A percentile compares a stretch with the other conserved stretches of the same genome.
Conservation (phyloP, 192 early-diverging fungal species). For the Funneliformis mosseae region DNA sequence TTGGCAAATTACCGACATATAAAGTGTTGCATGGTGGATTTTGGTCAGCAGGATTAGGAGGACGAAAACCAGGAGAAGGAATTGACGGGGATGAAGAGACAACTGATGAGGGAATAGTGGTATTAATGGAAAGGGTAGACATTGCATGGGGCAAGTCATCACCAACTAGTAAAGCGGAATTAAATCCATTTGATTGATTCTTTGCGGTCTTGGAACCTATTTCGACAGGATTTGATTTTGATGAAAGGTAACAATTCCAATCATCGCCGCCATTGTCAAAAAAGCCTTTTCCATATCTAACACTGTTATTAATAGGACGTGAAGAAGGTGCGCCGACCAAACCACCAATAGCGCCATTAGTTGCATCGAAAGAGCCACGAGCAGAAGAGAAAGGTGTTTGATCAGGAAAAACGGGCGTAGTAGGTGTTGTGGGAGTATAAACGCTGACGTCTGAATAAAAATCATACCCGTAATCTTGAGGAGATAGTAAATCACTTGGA, state of each 20-base stretch:
- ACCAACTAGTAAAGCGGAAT: constrained; percentile 46
- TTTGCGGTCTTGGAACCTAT: constrained; percentile 27
- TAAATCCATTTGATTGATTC: constrained; percentile 48
- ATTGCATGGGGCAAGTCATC: constrained; percentile 49
- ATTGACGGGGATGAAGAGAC: constrained; percentile 40
- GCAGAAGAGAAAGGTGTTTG: constrained; percentile 38
- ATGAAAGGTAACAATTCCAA: constrained; percentile 43
- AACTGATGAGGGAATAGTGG: constrained; percentile 39
- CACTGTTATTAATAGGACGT: constrained; percentile 8
- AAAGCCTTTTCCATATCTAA: constrained; percentile 44
- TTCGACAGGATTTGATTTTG: constrained; percentile 52
- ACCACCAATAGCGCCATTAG: constrained; percentile 40
- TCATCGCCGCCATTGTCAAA: constrained; percentile 36
- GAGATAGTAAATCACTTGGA: constrained; percentile 60
- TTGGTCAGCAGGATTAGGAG: constrained; percentile 78
- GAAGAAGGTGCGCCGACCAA: constrained; percentile 34
- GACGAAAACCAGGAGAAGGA: constrained; percentile 53
- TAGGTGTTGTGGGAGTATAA: constrained; percentile 43
- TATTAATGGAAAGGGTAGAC: constrained; percentile 49
- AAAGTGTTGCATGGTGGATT: constrained; percentile 99
- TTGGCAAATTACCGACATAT: constrained; percentile 96
- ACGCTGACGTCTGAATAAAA: constrained; percentile 54
- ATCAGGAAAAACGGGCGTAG: constrained; percentile 48
- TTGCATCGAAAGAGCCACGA: constrained; percentile 43
- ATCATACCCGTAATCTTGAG: constrained; percentile 56